Percentiles rank a stretch among this genome's conserved stretches.
Evolutionary conservation across 1,139 yeast genomes (phyloP).

Genomic region (Tardiomyces depauwii): DNA sequence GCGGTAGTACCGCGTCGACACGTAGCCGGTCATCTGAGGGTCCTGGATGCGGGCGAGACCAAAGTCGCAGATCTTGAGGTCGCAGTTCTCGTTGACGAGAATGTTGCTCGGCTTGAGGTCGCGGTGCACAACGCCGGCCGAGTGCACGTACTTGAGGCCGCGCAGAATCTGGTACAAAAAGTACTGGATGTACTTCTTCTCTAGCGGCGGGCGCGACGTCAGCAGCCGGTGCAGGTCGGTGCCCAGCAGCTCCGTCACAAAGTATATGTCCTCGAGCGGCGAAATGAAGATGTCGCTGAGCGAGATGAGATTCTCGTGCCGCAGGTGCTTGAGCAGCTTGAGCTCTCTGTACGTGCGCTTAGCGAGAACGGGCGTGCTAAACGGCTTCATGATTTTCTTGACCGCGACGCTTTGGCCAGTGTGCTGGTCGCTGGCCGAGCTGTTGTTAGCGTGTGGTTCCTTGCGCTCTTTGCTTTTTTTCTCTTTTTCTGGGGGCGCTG

Average conservation of each 20-base stretch:
- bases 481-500: too few relatives aligned
- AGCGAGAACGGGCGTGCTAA: slow-evolving; percentile 87
- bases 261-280: slow-evolving; percentile 92
- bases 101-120: slow-evolving; percentile 92
- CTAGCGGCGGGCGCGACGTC: slow-evolving; percentile 91
- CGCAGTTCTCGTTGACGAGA: slow-evolving; percentile 89
- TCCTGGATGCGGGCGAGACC: slow-evolving; percentile 96
- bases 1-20: slow-evolving; percentile 89
- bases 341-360: slow-evolving; percentile 94
- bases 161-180: slow-evolving; percentile 87
- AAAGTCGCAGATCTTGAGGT: slow-evolving; percentile 91
- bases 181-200: slow-evolving; percentile 92
- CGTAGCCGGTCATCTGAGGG: slow-evolving; percentile 99
- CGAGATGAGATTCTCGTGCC: slow-evolving; percentile 90
- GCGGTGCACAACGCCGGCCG: slow-evolving; percentile 94
- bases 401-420: slow-evolving; percentile 94
- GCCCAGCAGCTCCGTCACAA: slow-evolving; percentile 94
- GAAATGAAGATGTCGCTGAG: slow-evolving; percentile 89
- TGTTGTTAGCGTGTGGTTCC: not conserved
- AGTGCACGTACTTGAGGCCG: slow-evolving; percentile 90
- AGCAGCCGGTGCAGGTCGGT: slow-evolving; percentile 88
- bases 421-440: slow-evolving; percentile 88
- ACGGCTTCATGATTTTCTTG: slow-evolving; percentile 95
- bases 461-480: not conserved
- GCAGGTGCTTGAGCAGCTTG: slow-evolving; percentile 81